phyloP scores from a whole-genome alignment of 2,329 filamentous ascomycete genomes.

The Exophiala mesophila region DNA sequence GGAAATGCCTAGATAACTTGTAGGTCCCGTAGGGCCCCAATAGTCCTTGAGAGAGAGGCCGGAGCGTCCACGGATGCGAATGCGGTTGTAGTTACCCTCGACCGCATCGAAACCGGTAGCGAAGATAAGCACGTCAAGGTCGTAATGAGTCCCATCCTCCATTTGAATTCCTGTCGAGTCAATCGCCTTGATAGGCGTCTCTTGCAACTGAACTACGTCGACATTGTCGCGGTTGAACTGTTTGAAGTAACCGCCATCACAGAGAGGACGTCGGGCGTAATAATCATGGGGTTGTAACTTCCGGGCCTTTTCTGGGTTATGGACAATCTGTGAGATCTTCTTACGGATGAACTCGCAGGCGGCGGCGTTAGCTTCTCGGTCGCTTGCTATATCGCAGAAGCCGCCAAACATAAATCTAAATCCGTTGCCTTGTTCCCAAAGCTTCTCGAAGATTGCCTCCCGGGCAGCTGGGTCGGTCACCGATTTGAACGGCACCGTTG shows the following conservation, averaged over 20 bases:
- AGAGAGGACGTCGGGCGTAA: constrained; percentile 46
- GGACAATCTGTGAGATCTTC: constrained; percentile 31
- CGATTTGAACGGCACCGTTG: constrained; percentile 21
- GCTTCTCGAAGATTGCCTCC: constrained; percentile 42
- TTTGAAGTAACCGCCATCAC: constrained; percentile 50
- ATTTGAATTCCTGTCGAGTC: constrained; percentile 26
- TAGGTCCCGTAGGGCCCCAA: constrained; percentile 31
- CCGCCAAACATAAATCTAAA: constrained; percentile 37
- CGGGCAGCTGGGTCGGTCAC: constrained; percentile 22
- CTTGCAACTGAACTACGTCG: constrained; percentile 35
- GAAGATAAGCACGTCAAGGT: constrained; percentile 38
- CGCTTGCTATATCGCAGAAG: constrained; percentile 35
- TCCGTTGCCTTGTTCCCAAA: constrained; percentile 32
- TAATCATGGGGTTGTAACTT: constrained; percentile 46
- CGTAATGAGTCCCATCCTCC: constrained; percentile 28
- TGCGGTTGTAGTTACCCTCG: constrained; percentile 37
- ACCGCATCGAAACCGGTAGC: constrained; percentile 43
- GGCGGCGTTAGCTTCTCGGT: constrained; percentile 38
- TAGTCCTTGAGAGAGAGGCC: constrained; percentile 30
- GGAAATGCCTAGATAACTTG: constrained; percentile 35
- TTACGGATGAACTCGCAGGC: constrained; percentile 35
- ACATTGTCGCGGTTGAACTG: constrained; percentile 44
- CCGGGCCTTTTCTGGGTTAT: constrained; percentile 29
- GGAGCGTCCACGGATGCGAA: constrained; percentile 37
- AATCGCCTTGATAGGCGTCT: constrained; percentile 25